Evolutionary conservation across 75 land plant species (phyloP), one percentile per base, ranked within the genome.

Genomic region (Pinus taeda): DNA sequence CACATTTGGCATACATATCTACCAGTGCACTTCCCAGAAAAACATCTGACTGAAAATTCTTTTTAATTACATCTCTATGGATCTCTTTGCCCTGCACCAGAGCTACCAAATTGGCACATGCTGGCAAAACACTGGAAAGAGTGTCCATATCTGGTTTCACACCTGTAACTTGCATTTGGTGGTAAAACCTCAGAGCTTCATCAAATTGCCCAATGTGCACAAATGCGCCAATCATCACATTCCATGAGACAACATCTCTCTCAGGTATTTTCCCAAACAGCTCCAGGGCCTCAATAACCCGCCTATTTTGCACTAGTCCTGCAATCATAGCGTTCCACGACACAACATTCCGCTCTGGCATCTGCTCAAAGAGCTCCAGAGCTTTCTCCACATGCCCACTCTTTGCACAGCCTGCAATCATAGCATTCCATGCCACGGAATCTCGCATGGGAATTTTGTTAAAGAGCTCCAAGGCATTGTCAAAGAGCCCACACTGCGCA

Each of bases 1-100:
- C 89, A 75, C 86, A 81, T 75, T 84, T 81, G 15, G 83, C 79
- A 71, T 87, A 87, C 85, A 83, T 81, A 59, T 72, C 83, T 33
- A 84, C 66, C 14, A 87, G 80, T 56, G 89, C 81, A 60, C 80
- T 77, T 5, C 79, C 79, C 12, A 77, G 33, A 59, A 74, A 33
- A 33, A 77, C 57, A 73, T 77, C 79, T 0, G 55, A 42, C 33
- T 39, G 53, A 39, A 69, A 69, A 4, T 42, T 37, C 37, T 29
- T 36, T 60, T 64, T 64, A 22, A 22, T 63, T 76, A 76, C 74
- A 22, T 64, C 37, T 49, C 76, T 78, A 42, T 77, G 77, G n/a
- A 74, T 5, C 33, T 36, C 74, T 21, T 15, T 29, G 24, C 29
- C 59, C 76, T 74, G 30, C 17, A 45, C 15, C 21, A 77, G 33